Base-by-base conservation (phyloP, 1,284 basidiomycete genomes). In the Cryptococcus maquisensis region DNA sequence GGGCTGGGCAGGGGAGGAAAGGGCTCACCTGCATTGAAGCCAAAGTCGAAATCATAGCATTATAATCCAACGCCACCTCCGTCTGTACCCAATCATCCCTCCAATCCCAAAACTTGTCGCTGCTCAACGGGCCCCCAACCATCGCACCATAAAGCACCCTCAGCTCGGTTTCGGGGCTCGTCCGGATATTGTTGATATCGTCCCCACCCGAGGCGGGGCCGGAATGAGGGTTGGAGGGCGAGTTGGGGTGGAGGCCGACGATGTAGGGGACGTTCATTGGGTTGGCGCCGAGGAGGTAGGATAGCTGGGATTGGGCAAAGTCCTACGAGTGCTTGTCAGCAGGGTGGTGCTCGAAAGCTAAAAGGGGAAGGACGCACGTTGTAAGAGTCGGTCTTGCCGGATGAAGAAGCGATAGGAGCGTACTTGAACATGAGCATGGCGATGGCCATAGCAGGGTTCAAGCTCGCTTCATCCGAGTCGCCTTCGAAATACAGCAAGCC, bases 171-270 rank as follows among this genome's bases (percentile, higher is more conserved):
- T 77, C 76, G 0, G 92, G 92, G 40, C 80, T 81, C 4, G 82
- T 86, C 68, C 95, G 83, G 62, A 96, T 86, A 48, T 68, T 56
- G 20, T 66, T 75, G 55, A 88, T 81, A 58, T 84, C 71, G 35
- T 49, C 79, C 0, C 89, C 91, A 39, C 92, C 92, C 51, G 86
- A 87, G 1, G 93, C 87, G 73, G 87, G 80, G 2, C 89, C 91
- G 7, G 87, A 90, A 69, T 94, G 90, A 0, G 92, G 91, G 72
- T 94, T 95, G 47, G 81, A 75, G 0, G 92, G 90, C 20, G 90
- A 88, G 75, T 95, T 95, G 4, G 90, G 89, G 72, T 94, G 90
- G 51, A 81, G 78, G 36, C 92, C 91, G 23, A 94, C 90, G 28
- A 76, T 48, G 59, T 77, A 77, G 15, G 70, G 67, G 23, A 68